These are phyloP conservation scores for Verticillium nubilum DNA, from an alignment of 2,329 filamentous ascomycete genomes.

Conservation along the genomic window DNA sequence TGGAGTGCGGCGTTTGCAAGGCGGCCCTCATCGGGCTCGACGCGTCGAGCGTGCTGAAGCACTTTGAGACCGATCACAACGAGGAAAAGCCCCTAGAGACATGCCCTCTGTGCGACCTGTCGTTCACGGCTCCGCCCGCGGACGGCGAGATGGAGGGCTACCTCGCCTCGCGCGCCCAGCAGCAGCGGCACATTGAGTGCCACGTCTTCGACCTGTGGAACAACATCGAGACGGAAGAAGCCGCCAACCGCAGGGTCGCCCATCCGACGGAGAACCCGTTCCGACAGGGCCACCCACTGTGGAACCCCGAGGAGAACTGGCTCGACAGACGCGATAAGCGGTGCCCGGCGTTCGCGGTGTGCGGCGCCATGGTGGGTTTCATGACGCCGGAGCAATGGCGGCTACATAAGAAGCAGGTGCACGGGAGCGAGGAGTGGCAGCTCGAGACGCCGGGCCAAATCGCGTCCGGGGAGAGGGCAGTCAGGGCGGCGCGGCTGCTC, in stretches of 20 bases:
- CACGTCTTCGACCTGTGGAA: slow-evolving; percentile 12
- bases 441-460: neutral
- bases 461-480: neutral
- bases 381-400: slow-evolving; percentile 12
- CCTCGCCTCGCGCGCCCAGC: slow-evolving; percentile 1
- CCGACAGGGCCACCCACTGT: slow-evolving; percentile 7
- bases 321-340: slow-evolving; percentile 12
- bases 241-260: too few species aligned
- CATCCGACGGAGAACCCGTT: slow-evolving; percentile 5
- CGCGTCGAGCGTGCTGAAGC: slow-evolving; percentile 8
- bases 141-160: neutral
- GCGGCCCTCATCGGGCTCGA: slow-evolving; percentile 8
- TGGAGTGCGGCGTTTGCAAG: slow-evolving; percentile 6
- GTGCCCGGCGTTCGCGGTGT: slow-evolving; percentile 11
- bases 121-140: slow-evolving; percentile 5
- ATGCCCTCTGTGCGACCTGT: slow-evolving; percentile 10
- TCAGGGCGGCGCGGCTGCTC: neutral
- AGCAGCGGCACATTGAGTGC: slow-evolving; percentile 13
- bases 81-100: slow-evolving; percentile 2
- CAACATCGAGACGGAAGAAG: neutral
- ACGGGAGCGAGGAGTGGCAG: slow-evolving; percentile 3
- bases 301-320: slow-evolving; percentile 7
- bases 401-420: slow-evolving; percentile 7
- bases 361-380: slow-evolving; percentile 12
- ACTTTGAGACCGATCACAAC: slow-evolving; percentile 9